phyloP scores from a whole-genome alignment of 2,329 filamentous ascomycete genomes.

The Curvularia spicifera region DNA sequence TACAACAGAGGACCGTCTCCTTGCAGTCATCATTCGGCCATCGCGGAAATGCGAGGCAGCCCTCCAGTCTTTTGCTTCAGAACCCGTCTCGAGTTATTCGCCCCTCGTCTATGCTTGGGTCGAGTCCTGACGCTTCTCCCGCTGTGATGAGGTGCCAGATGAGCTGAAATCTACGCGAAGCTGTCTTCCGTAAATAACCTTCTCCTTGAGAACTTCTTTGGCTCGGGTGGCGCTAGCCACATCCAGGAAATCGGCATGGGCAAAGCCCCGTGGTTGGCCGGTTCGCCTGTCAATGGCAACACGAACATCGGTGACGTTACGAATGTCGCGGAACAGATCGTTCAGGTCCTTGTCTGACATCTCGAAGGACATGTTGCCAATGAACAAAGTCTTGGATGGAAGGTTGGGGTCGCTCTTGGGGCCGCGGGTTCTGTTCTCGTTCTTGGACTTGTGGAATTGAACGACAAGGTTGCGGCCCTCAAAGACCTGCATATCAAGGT shows the following conservation, averaged over 20 bases:
- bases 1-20: conserved; percentile 14
- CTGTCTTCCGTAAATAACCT: conserved; percentile 68
- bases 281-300: conserved; percentile 83
- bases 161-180: conserved; percentile 70
- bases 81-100: neutral
- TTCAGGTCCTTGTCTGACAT: conserved; percentile 85
- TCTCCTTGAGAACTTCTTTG: conserved; percentile 61
- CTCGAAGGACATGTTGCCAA: conserved; percentile 87
- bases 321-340: conserved; percentile 72
- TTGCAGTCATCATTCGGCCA: neutral
- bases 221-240: conserved; percentile 69
- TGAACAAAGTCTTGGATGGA: conserved; percentile 73
- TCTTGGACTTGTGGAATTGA: conserved; percentile 59
- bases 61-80: neutral
- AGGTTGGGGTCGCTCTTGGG: conserved; percentile 39
- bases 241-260: conserved; percentile 79
- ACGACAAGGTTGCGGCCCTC: conserved; percentile 70
- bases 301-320: conserved; percentile 75
- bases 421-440: conserved; percentile 16
- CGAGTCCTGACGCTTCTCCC: conserved; percentile 23
- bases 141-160: conserved; percentile 20
- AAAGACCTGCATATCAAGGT: conserved; percentile 65
- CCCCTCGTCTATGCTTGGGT: conserved; percentile 20
- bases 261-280: conserved; percentile 82
- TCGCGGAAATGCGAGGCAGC: neutral